phyloP scores from a whole-genome alignment of 306 rosid species.

The Ceratonia siliqua region DNA sequence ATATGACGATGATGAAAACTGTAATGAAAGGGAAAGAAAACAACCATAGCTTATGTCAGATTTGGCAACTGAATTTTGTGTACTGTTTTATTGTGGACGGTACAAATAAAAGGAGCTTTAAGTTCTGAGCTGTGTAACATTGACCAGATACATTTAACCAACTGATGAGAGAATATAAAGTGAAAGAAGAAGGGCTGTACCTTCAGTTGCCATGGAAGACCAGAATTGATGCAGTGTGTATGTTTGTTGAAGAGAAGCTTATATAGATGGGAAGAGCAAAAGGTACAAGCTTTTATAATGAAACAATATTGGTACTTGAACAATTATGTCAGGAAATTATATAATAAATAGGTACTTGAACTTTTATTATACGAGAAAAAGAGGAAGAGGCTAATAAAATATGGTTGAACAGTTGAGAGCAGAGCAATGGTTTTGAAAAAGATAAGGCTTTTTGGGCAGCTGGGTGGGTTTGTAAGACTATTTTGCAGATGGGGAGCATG shows the following conservation, averaged over 20 bases:
- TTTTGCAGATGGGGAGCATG: constrained; percentile 76
- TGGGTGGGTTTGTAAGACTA: constrained; percentile 60
- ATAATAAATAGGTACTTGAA: constrained; percentile 45
- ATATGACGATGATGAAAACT: constrained; percentile 47
- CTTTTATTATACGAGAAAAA: constrained; percentile 38
- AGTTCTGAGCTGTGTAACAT: constrained; percentile 21
- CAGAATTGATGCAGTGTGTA: constrained; percentile 40
- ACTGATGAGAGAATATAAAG: constrained; percentile 24
- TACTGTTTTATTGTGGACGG: constrained; percentile 31
- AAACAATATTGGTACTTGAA: constrained; percentile 61
- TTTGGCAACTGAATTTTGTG: constrained; percentile 44
- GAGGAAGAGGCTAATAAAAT: constrained; percentile 33
- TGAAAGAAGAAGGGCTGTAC: constrained; percentile 45
- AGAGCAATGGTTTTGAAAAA: constrained; percentile 52
- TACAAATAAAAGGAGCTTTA: neutral
- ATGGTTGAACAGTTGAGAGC: constrained; percentile 49
- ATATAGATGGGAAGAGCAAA: constrained; percentile 53
- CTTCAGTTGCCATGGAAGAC: constrained; percentile 55
- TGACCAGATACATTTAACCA: constrained; percentile 29
- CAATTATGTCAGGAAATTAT: constrained; percentile 40
- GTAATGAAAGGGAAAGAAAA: constrained; percentile 44
- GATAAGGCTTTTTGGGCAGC: constrained; percentile 81
- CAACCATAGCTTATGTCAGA: constrained; percentile 54
- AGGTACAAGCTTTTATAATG: constrained; percentile 39
- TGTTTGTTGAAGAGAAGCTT: constrained; percentile 50